These are phyloP conservation scores for Azolla pinnata DNA, from an alignment of 75 land plant species.

Conservation along the genomic window DNA sequence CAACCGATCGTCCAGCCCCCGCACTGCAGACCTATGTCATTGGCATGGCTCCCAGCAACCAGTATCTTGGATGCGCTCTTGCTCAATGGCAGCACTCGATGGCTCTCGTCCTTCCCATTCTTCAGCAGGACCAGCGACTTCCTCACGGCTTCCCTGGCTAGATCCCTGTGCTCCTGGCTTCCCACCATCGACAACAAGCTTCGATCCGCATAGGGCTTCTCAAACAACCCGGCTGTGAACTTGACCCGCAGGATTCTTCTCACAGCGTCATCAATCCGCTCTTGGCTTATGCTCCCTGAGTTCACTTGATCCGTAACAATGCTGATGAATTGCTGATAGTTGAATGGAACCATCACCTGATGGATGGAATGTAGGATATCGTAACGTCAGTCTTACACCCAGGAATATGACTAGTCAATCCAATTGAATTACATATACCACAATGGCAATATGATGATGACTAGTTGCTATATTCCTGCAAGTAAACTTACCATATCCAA, in stretches of 20 bases:
- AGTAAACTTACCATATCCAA: constrained; percentile 63
- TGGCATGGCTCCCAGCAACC: constrained; percentile 75
- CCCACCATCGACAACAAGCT: constrained; percentile 44
- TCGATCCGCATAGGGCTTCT: constrained; percentile 54
- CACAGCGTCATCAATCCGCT: constrained; percentile 77
- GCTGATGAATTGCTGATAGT: constrained; percentile 44
- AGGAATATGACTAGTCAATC: not conserved
- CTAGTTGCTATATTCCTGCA: not conserved
- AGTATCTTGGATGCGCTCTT: constrained; percentile 55
- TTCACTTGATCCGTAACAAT: constrained; percentile 46
- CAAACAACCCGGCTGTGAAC: constrained; percentile 56
- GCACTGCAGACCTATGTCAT: constrained; percentile 79
- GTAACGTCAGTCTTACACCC: not conserved
- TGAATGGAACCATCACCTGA: constrained; percentile 81
- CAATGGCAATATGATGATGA: not conserved
- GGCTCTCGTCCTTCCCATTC: constrained; percentile 47
- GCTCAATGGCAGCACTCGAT: constrained; percentile 57
- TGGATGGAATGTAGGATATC: no score
- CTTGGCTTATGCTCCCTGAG: constrained; percentile 43
- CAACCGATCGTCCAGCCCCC: constrained; percentile 85
- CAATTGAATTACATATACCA: not conserved
- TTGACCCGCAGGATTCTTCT: constrained; percentile 71
- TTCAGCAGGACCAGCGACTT: constrained; percentile 40
- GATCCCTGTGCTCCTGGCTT: constrained; percentile 24
- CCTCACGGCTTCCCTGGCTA: constrained; percentile 36